Percentiles rank a stretch among this genome's conserved stretches.
Conservation (phyloP, 2,329 filamentous ascomycete genomes). For the Cladophialophora carrionii region DNA sequence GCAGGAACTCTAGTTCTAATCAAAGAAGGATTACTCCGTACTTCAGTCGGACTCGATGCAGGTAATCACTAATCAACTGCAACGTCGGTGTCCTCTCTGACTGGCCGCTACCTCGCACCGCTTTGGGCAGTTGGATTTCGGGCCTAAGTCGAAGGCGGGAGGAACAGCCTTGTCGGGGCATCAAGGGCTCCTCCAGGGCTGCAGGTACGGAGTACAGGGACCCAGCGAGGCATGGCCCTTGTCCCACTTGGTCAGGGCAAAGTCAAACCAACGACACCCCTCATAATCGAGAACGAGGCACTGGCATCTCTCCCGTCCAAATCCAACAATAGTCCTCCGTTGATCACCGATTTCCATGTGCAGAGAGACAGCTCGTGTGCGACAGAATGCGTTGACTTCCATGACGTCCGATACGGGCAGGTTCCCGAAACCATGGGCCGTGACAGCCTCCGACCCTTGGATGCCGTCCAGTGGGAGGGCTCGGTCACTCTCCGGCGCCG, state of each 20-base stretch:
- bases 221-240: neutral
- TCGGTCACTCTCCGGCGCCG: slow-evolving; percentile 12
- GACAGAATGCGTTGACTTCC: neutral
- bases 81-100: neutral
- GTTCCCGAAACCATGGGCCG: slow-evolving; percentile 1
- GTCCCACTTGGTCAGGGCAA: slow-evolving; percentile 4
- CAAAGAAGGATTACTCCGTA: neutral
- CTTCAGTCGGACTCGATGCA: neutral
- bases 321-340: neutral
- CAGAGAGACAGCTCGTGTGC: neutral
- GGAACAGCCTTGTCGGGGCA: neutral
- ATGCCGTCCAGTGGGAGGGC: slow-evolving; percentile 4
- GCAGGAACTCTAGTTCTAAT: neutral
- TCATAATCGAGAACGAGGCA: slow-evolving; percentile 1
- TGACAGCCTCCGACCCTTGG: neutral
- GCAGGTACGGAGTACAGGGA: too few species aligned
- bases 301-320: neutral
- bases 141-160: neutral
- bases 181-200: too few species aligned
- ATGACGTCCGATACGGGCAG: slow-evolving; percentile 1
- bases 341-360: neutral
- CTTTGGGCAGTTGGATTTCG: slow-evolving; percentile 16
- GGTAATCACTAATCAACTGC: neutral
- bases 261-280: neutral
- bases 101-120: neutral